Evolutionary conservation across 805 yeast genomes (phyloP), one percentile per base, ranked within the genome.

Genomic region (Lipomyces sp.): DNA sequence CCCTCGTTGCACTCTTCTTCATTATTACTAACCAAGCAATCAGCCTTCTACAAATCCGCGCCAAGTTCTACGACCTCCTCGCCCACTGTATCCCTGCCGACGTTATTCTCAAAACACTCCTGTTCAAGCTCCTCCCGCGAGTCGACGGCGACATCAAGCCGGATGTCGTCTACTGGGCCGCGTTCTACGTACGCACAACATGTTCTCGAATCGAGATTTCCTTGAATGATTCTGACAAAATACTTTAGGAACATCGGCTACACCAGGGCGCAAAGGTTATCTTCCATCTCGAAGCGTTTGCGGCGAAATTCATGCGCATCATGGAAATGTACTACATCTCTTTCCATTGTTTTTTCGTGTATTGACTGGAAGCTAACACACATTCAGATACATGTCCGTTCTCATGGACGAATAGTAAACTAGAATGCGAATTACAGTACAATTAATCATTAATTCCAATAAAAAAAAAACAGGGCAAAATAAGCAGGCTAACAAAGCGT

Each of bases 71-170:
- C 68, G 97, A 93, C 65, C 71, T 93, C 32, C 68, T 93, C 31
- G 81, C 96, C 0, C 98, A 93, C 68, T 90, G 98, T 61, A 91
- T 93, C 35, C 98, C 98, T 0, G 83, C 97, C 2, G 77, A 82
- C 51, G 70, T 81, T n/a, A 82, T 93, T 19, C 70, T 91, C 60
- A 87, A 86, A 60, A 81, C 73, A 37, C 65, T 84, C 41, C 65
- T 72, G 23, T 63, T 66, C 39, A 63, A 64, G 24, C 60, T 78
- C 24, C 45, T 72, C 28, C 50, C 57, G 16, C 59, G 60, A 8
- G 63, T 68, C 10, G 52, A 61, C 13, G 62, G 58, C 1, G 62
- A 43, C 11, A 43, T 64, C 13, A 45, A 55, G 6, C 61, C 69
- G 2, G 59, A 58, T 28, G 58, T 71, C n/a, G 51, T 56, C n/a